Percentiles rank a stretch among this genome's conserved stretches.
phyloP scores from a whole-genome alignment of 179 eudicot species.

The Pouteria campechiana region DNA sequence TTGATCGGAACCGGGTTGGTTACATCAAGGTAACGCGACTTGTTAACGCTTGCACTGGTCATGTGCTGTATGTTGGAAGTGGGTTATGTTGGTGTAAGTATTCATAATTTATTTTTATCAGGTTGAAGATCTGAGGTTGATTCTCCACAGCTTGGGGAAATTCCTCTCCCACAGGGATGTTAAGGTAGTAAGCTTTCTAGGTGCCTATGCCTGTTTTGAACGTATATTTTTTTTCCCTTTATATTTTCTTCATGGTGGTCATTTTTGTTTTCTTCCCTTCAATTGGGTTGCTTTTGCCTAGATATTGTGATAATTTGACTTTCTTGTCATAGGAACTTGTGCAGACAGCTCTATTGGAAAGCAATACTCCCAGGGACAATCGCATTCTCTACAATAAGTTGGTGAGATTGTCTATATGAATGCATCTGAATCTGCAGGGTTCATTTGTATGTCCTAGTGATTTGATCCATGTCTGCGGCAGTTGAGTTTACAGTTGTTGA shows the following conservation, averaged over 20 bases:
- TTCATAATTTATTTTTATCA: slow-evolving; percentile 10
- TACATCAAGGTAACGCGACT: slow-evolving; percentile 60
- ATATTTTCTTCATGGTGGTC: no score
- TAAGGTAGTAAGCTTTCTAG: slow-evolving; percentile 40
- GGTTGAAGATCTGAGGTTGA: slow-evolving; percentile 92
- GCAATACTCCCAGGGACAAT: slow-evolving; percentile 89
- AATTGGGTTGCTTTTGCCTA: background rate
- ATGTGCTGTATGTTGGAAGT: background rate
- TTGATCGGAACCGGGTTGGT: slow-evolving; percentile 88
- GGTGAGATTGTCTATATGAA: slow-evolving; percentile 37
- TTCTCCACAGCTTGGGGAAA: slow-evolving; percentile 79
- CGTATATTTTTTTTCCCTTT: no score
- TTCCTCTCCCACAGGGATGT: slow-evolving; percentile 82
- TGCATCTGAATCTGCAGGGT: no score
- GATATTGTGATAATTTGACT: background rate
- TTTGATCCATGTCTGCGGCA: no score
- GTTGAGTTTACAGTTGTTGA: no score
- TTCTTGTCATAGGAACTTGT: slow-evolving; percentile 60
- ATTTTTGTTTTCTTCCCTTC: background rate
- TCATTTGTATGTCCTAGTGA: no score
- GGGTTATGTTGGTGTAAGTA: background rate
- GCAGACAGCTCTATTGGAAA: slow-evolving; percentile 89
- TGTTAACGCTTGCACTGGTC: background rate
- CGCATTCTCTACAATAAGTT: slow-evolving; percentile 77
- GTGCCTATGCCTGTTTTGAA: background rate